A percentile compares a stretch with the other conserved stretches of the same genome.
These are phyloP conservation scores for Trebouxia sp. DNA, from an alignment of 139 green algal species.

Conservation along the genomic window DNA sequence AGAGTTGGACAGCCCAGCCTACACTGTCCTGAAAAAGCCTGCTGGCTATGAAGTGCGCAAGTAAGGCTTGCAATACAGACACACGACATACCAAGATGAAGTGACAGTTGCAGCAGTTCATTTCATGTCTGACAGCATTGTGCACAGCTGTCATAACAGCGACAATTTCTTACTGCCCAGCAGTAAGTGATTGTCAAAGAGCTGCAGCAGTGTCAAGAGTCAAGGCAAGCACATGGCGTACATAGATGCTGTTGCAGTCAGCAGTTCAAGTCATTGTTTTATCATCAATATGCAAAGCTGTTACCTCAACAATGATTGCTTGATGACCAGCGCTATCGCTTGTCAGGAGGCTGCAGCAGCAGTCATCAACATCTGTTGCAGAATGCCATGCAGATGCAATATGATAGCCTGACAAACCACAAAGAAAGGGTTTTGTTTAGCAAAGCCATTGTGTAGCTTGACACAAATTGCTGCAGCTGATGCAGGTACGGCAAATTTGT, in stretches of 20 bases:
- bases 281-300: too few relatives aligned
- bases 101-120: too few relatives aligned
- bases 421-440: not conserved
- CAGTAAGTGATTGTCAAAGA: too few relatives aligned
- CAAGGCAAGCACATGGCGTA: too few relatives aligned
- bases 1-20: slow-evolving; percentile 23
- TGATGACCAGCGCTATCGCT: too few relatives aligned
- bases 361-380: too few relatives aligned
- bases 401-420: not conserved
- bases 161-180: not conserved
- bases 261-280: too few relatives aligned
- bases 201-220: too few relatives aligned
- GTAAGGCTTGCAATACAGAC: not conserved
- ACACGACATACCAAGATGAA: not conserved
- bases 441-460: not conserved
- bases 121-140: not conserved
- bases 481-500: slow-evolving; percentile 38
- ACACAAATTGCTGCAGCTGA: not conserved
- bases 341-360: too few relatives aligned
- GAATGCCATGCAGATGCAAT: too few relatives aligned
- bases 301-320: too few relatives aligned
- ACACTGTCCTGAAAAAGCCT: slow-evolving; percentile 30
- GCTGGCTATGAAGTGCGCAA: slow-evolving; percentile 37
- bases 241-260: too few relatives aligned
- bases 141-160: not conserved